Conservation (phyloP, 2,329 filamentous ascomycete species). For the Fusarium illudens region DNA sequence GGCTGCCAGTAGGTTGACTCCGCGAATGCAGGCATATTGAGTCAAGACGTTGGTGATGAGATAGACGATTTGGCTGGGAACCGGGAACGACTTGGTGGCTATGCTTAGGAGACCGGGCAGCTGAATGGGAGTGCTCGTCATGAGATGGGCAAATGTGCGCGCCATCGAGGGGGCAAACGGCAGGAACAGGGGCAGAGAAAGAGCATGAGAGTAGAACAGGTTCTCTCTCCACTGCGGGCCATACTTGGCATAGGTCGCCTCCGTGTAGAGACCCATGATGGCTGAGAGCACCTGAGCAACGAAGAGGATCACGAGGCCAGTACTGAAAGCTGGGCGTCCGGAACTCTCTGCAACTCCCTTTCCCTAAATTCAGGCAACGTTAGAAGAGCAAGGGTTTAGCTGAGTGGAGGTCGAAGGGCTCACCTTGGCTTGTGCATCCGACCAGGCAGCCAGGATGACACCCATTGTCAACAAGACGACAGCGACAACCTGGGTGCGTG, state of each 20-base stretch:
- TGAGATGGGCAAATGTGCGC: constrained; percentile 70
- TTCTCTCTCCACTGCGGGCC: constrained; percentile 95
- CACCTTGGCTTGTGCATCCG: constrained; percentile 87
- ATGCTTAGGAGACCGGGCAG: constrained; percentile 36
- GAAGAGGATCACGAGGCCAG: constrained; percentile 83
- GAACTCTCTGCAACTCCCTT: constrained; percentile 30
- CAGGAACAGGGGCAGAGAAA: constrained; percentile 79
- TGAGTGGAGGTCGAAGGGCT: constrained; percentile 22
- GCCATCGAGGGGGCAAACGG: constrained; percentile 74
- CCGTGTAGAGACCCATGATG: constrained; percentile 94
- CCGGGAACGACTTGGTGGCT: constrained; percentile 8
- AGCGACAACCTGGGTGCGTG: constrained; percentile 78
- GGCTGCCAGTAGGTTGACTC: constrained; percentile 92
- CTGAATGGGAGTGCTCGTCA: constrained; percentile 67
- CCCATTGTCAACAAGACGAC: constrained; percentile 86
- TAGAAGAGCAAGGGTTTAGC: neutral
- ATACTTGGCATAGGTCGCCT: constrained; percentile 85
- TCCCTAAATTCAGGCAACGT: constrained; percentile 20
- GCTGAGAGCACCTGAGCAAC: constrained; percentile 90
- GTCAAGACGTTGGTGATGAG: constrained; percentile 82
- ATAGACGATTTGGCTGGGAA: constrained; percentile 77
- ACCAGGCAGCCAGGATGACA: constrained; percentile 87
- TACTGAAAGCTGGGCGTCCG: constrained; percentile 50
- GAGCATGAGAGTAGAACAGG: constrained; percentile 87
- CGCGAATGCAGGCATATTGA: constrained; percentile 93